Evolutionary conservation across 1,284 basidiomycete species (phyloP).

Genomic region (Puccinia coronata): DNA sequence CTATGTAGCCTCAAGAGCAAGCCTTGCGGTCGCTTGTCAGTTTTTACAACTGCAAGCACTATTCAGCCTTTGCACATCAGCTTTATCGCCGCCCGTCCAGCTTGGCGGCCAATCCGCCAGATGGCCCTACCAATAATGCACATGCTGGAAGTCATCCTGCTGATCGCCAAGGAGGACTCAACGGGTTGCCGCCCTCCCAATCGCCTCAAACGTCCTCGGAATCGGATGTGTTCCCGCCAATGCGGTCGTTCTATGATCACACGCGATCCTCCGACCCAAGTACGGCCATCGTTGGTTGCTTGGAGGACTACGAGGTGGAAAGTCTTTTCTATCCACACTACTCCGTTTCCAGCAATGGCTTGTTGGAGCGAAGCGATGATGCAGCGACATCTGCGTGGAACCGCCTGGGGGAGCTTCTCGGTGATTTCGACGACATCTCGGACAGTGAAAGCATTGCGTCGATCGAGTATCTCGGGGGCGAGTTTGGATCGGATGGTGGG

Average conservation of each 20-base stretch:
- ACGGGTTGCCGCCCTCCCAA: neutral
- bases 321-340: conserved; percentile 49
- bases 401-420: conserved; percentile 38
- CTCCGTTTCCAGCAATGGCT: conserved; percentile 41
- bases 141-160: conserved; percentile 4
- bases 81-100: conserved; percentile 53
- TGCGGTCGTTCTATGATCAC: conserved; percentile 42
- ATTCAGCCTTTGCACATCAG: conserved; percentile 55
- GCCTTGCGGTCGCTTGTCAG: conserved; percentile 91
- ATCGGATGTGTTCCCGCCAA: conserved; percentile 40
- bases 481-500: conserved; percentile 33
- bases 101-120: conserved; percentile 8
- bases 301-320: conserved; percentile 49
- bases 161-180: conserved; percentile 38
- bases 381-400: conserved; percentile 46
- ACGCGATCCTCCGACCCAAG: conserved; percentile 18
- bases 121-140: conserved; percentile 13
- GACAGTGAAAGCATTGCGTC: conserved; percentile 47
- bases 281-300: conserved; percentile 42
- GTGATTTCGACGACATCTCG: conserved; percentile 49
- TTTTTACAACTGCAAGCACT: conserved; percentile 66
- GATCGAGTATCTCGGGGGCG: conserved; percentile 42
- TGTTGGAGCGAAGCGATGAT: conserved; percentile 44
- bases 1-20: conserved; percentile 77
- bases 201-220: conserved; percentile 14